Percentiles rank a stretch among this genome's conserved stretches.
Conservation (phyloP, 345 rosid species). For the Noccaea caerulescens region DNA sequence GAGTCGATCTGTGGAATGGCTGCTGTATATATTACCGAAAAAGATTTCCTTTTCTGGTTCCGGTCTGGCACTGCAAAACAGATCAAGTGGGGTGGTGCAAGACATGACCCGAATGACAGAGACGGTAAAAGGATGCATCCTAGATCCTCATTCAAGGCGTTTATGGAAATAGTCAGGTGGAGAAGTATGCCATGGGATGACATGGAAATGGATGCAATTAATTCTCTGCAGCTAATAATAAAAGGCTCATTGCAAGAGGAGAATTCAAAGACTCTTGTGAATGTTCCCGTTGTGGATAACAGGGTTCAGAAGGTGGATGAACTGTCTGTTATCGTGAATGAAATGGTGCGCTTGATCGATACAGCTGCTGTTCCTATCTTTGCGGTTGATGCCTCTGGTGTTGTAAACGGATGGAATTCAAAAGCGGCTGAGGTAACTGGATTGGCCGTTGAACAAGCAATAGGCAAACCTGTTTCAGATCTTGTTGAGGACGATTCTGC, state of each 20-base stretch:
- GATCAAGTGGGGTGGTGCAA: slow-evolving; percentile 92
- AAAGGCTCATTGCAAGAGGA: slow-evolving; percentile 69
- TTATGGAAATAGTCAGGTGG: slow-evolving; percentile 76
- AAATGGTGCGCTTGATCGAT: slow-evolving; percentile 87
- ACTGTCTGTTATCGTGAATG: slow-evolving; percentile 58
- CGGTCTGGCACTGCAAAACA: slow-evolving; percentile 78
- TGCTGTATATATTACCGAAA: slow-evolving; percentile 57
- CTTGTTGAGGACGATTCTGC: slow-evolving; percentile 59
- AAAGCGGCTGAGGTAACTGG: slow-evolving; percentile 83
- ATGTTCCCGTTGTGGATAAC: slow-evolving; percentile 53
- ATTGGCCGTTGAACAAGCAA: slow-evolving; percentile 67
- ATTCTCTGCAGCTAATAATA: slow-evolving; percentile 83
- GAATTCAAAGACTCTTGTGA: slow-evolving; percentile 54
- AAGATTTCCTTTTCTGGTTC: slow-evolving; percentile 86
- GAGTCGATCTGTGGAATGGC: slow-evolving; percentile 82
- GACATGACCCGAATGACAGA: slow-evolving; percentile 67
- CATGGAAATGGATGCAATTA: slow-evolving; percentile 86
- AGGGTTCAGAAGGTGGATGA: slow-evolving; percentile 66
- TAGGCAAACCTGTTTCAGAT: slow-evolving; percentile 63
- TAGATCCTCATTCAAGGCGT: slow-evolving; percentile 86
- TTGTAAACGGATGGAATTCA: slow-evolving; percentile 79
- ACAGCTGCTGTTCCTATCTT: slow-evolving; percentile 86
- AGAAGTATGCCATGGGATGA: slow-evolving; percentile 79
- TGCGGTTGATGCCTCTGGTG: slow-evolving; percentile 73
- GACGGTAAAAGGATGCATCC: slow-evolving; percentile 87